Evolutionary conservation across 176 grass and related monocot genomes (phyloP), one percentile per base, ranked within the genome.

Genomic region (Triticum dicoccoides): DNA sequence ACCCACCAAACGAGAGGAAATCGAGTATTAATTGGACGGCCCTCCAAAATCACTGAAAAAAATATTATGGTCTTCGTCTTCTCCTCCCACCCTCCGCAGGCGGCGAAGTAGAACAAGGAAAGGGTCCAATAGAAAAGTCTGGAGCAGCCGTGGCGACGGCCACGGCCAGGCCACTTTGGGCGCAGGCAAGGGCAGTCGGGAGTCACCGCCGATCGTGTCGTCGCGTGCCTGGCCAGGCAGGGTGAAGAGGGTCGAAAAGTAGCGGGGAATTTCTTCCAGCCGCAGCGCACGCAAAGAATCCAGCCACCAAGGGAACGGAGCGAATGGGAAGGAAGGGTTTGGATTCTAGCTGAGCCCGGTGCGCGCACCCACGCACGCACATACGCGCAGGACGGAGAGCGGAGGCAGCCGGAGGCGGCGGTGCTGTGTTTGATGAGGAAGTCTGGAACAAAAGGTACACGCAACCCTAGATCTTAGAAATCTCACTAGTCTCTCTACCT

Each of bases 381-480:
- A 70, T 20, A 61, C 58, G 75, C 51, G 74, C 25, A 76, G 75
- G 76, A 61, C 24, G 61, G 71, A 27, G 49, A 12, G 58, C n/a
- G 75, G 61, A 35, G 34, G 35, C 18, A 27, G 80, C 59, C 34
- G 39, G 75, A 65, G 66, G 56, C 33, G 44, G 85, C 80, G 80
- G 64, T 54, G 64, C 77, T 33, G 77, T 70, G 51, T 70, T 88
- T 88, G 89, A 87, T 84, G 89, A 84, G 61, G 85, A 91, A 91
- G 86, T 85, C 81, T 64, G 89, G 86, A 77, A 78, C 62, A 69
- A 91, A 88, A 91, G 89, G 89, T 91, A 91, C 82, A 85, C 38
- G 86, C 62, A 82, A 91, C 64, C 77, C 82, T 91, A 91, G 89
- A 88, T 91, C 86, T 91, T 88, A 91, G 81, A 85, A 87, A 78